These are phyloP conservation scores for Dictyostelium firmibasis DNA, from an alignment of 78 protist species.

Conservation along the genomic window DNA sequence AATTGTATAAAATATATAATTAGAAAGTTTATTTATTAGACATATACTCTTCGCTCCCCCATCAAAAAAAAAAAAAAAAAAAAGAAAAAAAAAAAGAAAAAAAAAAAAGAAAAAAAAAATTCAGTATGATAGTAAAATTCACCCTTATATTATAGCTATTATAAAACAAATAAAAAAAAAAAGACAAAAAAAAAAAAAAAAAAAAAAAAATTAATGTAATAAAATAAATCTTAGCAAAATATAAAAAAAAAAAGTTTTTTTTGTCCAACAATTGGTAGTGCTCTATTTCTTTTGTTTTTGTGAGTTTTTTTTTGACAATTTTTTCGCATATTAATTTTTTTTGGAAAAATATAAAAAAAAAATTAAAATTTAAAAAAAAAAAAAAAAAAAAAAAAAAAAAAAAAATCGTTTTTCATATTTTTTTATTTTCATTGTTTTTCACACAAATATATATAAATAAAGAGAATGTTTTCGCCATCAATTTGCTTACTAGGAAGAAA, in stretches of 20 bases:
- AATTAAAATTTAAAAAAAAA: neutral
- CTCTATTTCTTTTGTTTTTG: neutral
- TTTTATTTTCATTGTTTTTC: neutral
- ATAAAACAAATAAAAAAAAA: neutral
- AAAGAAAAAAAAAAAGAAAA: too few species aligned
- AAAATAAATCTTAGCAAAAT: neutral
- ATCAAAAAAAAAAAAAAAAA: too few species aligned
- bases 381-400: neutral
- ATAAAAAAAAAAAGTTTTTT: too few species aligned
- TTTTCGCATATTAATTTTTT: neutral
- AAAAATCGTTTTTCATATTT: neutral
- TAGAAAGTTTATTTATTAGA: neutral
- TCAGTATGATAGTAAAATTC: too few species aligned
- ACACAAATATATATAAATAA: neutral
- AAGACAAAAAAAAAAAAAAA: neutral
- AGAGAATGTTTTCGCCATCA: conserved; percentile 10
- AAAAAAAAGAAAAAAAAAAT: neutral
- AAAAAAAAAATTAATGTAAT: neutral
- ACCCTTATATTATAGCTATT: neutral
- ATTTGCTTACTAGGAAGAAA: neutral
- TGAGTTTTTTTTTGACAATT: neutral
- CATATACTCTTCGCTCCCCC: too few species aligned
- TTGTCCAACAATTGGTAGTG: too few species aligned
- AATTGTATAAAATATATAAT: too few species aligned
- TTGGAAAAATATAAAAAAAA: neutral